phyloP scores from a whole-genome alignment of 2,329 filamentous ascomycete genomes.

The Lachnellula willkommii region DNA sequence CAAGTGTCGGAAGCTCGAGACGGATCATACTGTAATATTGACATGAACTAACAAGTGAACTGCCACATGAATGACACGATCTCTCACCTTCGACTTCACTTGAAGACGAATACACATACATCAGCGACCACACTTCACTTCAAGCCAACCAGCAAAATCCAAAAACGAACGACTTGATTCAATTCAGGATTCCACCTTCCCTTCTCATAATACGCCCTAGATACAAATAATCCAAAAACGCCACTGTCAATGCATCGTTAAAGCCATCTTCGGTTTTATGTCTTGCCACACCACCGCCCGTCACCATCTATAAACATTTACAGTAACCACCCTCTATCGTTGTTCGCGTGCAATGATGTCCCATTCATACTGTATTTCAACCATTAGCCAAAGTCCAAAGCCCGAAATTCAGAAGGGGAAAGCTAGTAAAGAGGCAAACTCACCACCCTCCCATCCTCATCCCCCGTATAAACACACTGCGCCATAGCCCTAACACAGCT shows the following conservation, averaged over 20 bases:
- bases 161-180: not conserved
- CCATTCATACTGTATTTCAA: constrained; percentile 25
- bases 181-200: not conserved
- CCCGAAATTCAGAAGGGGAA: not conserved
- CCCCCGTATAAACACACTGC: constrained; percentile 82
- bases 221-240: not conserved
- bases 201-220: not conserved
- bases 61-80: no score
- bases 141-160: no score
- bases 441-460: constrained; percentile 88
- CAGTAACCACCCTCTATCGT: not conserved
- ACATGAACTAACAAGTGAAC: no score
- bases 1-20: no score
- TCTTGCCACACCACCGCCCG: not conserved
- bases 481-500: constrained; percentile 82
- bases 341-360: constrained; percentile 33
- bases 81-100: no score
- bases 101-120: no score
- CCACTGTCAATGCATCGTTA: not conserved
- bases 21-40: no score
- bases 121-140: no score
- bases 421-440: constrained; percentile 36
- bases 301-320: not conserved
- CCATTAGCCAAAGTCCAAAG: constrained; percentile 6
- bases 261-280: not conserved